Base-by-base conservation (phyloP, 805 yeast species). In the Pichia paraexigua region DNA sequence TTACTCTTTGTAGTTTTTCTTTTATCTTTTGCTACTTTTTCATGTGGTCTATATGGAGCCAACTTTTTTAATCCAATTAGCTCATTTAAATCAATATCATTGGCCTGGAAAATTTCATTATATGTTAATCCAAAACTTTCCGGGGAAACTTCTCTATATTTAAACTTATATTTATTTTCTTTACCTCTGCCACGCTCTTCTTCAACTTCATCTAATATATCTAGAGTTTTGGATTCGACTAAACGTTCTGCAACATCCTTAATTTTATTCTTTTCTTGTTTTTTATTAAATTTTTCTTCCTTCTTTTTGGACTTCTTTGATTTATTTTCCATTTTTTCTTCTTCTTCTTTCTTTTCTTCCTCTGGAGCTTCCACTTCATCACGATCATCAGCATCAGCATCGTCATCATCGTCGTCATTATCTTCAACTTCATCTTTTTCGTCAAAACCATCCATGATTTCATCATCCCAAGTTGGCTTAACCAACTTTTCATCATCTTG, bases 131-230 rank as follows among this genome's bases (percentile, higher is more conserved):
- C 98, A 70, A 79, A 94, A 11, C 90, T 72, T 62, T 94, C 98
- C 10, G 99, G 97, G 1, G 96, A 90, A 5, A 94, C 98, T 60
- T 90, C 96, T 61, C 97, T 79, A 65, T 94, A 94, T 60, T 82
- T 83, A 76, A 94, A 92, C 50, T 73, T 77, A 41, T 80, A 60
- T 17, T 76, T 76, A 5, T 66, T 75, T 10, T 72, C 67, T 28
- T 71, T 70, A 1, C 80, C 72, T 54, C 90, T 82, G 47, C 87
- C 79, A 58, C 81, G 80, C 51, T 75, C 84, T 54, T 76, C 77
- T 56, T 81, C 85, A 9, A 85, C 80, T 60, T 86, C 88, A 30
- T 86, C 92, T 25, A 82, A 61, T 39, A 89, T 71, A 40, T 79
- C 78, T 21, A 80, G 67, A 32, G 83, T 77, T 58, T 88, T 87